These are phyloP conservation scores for Platismatia glauca DNA, from an alignment of 495 filamentous ascomycete genomes.

Conservation along the genomic window DNA sequence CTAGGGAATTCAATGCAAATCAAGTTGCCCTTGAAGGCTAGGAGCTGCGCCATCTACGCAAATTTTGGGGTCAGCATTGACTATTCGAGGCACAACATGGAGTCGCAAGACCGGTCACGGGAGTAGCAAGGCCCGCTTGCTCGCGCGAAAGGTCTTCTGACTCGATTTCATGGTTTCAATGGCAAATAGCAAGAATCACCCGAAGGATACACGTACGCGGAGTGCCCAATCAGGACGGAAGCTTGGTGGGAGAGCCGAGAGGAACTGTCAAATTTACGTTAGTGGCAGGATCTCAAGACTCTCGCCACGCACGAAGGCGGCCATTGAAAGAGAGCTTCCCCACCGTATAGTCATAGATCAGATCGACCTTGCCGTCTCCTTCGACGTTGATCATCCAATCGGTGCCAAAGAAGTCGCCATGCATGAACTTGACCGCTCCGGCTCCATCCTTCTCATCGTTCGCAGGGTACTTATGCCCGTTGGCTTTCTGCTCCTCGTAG, in stretches of 20 bases:
- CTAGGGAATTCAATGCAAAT: slow-evolving; percentile 79
- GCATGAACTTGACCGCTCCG: slow-evolving; percentile 51
- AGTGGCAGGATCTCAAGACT: neutral
- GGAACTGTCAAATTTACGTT: slow-evolving; percentile 47
- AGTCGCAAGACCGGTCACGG: too few species aligned
- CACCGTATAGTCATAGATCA: slow-evolving; percentile 83
- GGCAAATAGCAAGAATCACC: too few species aligned
- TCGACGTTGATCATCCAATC: slow-evolving; percentile 44
- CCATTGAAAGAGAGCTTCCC: slow-evolving; percentile 20
- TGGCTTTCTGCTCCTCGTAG: slow-evolving; percentile 36
- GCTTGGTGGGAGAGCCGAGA: slow-evolving; percentile 61
- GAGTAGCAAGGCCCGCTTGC: too few species aligned
- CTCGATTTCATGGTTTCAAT: too few species aligned
- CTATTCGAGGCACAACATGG: too few species aligned
- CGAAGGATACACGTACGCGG: too few species aligned
- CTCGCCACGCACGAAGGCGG: neutral
- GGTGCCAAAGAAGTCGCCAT: slow-evolving; percentile 66
- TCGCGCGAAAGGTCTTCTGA: too few species aligned
- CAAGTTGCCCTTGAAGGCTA: slow-evolving; percentile 52
- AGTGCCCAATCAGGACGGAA: slow-evolving; percentile 62
- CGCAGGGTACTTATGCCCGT: slow-evolving; percentile 38
- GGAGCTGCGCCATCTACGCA: slow-evolving; percentile 56
- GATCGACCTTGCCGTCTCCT: slow-evolving; percentile 51
- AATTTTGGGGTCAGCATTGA: too few species aligned
- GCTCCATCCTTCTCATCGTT: slow-evolving; percentile 36